These are phyloP conservation scores for Favolaschia claudopus DNA, from an alignment of 768 basidiomycete genomes.

Conservation along the genomic window DNA sequence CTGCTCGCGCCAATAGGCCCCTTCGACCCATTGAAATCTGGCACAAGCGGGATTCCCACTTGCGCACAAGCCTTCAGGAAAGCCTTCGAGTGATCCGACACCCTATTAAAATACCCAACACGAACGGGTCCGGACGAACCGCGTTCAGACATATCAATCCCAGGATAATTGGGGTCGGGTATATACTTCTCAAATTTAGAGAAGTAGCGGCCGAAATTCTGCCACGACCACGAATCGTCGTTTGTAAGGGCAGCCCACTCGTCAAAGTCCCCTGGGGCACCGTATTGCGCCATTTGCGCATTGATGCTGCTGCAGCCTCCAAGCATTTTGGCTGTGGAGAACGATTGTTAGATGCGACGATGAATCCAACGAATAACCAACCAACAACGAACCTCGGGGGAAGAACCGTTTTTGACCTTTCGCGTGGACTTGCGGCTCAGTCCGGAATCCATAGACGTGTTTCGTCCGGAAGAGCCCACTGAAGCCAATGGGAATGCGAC, in stretches of 20 bases:
- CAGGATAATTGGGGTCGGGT: conserved; percentile 53
- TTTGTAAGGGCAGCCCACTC: conserved; percentile 65
- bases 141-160: conserved; percentile 51
- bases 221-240: conserved; percentile 67
- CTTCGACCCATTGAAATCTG: conserved; percentile 62
- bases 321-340: not conserved
- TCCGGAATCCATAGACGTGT: conserved; percentile 62
- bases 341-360: not conserved
- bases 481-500: conserved; percentile 55
- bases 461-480: conserved; percentile 50
- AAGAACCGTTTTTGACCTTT: conserved; percentile 58
- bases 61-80: conserved; percentile 63
- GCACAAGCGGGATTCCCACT: conserved; percentile 56
- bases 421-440: conserved; percentile 62
- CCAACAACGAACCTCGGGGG: conserved; percentile 64
- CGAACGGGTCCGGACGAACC: conserved; percentile 60
- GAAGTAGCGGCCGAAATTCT: conserved; percentile 66
- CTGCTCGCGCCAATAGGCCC: conserved; percentile 66
- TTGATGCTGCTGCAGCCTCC: no score
- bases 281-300: conserved; percentile 69
- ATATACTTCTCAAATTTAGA: conserved; percentile 67
- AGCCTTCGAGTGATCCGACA: conserved; percentile 45
- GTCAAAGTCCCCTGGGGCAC: conserved; percentile 73
- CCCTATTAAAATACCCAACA: conserved; percentile 57
- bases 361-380: not conserved